These are phyloP conservation scores for Borealophlyctis nickersoniae DNA, from an alignment of 192 early-diverging fungal species.

Conservation along the genomic window DNA sequence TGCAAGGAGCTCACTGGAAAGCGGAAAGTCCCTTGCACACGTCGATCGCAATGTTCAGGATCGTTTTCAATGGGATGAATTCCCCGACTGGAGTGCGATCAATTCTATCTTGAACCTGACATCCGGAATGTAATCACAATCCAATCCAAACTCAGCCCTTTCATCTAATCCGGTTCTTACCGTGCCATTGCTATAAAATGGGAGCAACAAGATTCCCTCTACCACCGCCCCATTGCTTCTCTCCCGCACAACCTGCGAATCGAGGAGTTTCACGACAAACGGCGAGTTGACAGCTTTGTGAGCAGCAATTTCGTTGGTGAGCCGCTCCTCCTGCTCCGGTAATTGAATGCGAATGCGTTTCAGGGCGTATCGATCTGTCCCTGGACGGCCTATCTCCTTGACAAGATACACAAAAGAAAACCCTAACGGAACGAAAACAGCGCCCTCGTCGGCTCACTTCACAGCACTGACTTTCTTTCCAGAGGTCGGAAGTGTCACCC, in stretches of 20 bases:
- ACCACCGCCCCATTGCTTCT: conserved; percentile 7
- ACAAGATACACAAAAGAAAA: conserved; percentile 52
- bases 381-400: conserved; percentile 24
- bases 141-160: too few species aligned
- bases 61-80: conserved; percentile 29
- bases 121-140: not conserved
- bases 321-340: conserved; percentile 47
- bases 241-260: conserved; percentile 29
- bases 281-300: conserved; percentile 33
- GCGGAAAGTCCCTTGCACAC: conserved; percentile 42
- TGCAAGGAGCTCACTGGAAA: conserved; percentile 42
- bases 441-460: conserved; percentile 39
- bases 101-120: conserved; percentile 45
- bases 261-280: conserved; percentile 38
- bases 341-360: conserved; percentile 46
- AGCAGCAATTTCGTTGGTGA: conserved; percentile 38
- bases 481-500: not conserved
- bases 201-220: conserved; percentile 44
- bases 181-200: conserved; percentile 40
- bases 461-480: conserved; percentile 13
- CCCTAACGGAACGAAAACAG: conserved; percentile 21
- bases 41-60: conserved; percentile 37
- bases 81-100: conserved; percentile 32
- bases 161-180: conserved; percentile 18
- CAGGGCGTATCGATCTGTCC: conserved; percentile 31